Evolutionary conservation across 164 flowering plant genomes (phyloP), one percentile per base, ranked within the genome.

Genomic region (Taxillus chinensis): DNA sequence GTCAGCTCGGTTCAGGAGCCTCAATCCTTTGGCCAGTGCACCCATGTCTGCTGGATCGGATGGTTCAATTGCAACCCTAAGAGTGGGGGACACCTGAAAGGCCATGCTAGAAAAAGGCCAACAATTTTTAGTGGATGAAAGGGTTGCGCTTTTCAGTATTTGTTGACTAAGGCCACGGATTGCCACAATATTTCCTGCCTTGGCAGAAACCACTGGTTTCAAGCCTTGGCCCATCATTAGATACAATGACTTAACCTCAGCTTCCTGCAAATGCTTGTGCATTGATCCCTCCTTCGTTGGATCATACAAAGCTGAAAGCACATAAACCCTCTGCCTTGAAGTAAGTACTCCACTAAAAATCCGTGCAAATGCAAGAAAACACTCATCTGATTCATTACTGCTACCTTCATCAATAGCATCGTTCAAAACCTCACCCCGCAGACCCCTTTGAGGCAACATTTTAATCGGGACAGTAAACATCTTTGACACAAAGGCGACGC

Each of bases 31-130:
- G 81, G 82, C 71, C 4, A 90, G 80, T 5, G 96, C 83, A 59
- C 76, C 83, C 86, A 88, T 85, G 67, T 91, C 96, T 11, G 80
- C 83, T 3, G 96, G 92, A 77, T 85, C 91, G 46, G 91, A 81
- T 5, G 97, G 97, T 74, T 90, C 97, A 55, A 90, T 78, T 8
- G 97, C 92, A 42, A 88, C 95, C 71, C 83, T 82, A 1, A 91
- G 80, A 45, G 88, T 84, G 9, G 98, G 93, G 38, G 95, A 56
- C 65, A 92, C 98, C 62, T 92, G 98, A 58, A 89, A 89, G 49
- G 71, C 74, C 96, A 92, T 83, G 71, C 92, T 87, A n/a, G 98
- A 89, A 69, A 92, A 89, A 45, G 98, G 98, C 95, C 95, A 89
- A 65, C 92, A 83, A 62, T 82, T 83, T 63, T 63, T 77, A 3